A percentile compares a stretch with the other conserved stretches of the same genome.
Evolutionary conservation across 768 basidiomycete genomes (phyloP).

Genomic region (Kwoniella sp.): DNA sequence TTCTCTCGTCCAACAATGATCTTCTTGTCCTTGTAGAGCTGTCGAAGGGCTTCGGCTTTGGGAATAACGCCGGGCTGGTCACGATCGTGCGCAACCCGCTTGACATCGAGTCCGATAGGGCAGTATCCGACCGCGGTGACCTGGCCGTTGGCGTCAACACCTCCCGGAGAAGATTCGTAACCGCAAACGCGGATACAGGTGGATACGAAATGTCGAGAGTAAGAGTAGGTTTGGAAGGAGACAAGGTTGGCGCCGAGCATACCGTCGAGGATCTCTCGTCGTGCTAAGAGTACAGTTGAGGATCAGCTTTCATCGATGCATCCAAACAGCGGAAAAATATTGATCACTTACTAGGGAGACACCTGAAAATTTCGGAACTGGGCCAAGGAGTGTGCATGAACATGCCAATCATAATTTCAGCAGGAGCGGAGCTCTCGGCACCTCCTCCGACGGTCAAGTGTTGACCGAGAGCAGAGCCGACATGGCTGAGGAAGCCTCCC

Average conservation of each 20-base stretch:
- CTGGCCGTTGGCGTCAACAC: conserved; percentile 86
- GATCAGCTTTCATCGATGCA: too few species aligned
- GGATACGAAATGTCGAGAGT: conserved; percentile 90
- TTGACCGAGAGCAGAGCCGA: conserved; percentile 41
- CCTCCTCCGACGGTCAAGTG: conserved; percentile 24
- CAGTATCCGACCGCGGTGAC: conserved; percentile 82
- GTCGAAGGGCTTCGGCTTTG: conserved; percentile 80
- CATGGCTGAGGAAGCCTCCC: conserved; percentile 44
- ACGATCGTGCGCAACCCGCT: conserved; percentile 79
- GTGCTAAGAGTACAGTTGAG: conserved; percentile 58
- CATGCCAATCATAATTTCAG: conserved; percentile 73
- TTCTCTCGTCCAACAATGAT: conserved; percentile 98
- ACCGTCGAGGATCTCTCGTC: conserved; percentile 92
- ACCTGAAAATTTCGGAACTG: conserved; percentile 91
- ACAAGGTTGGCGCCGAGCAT: conserved; percentile 97
- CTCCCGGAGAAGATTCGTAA: conserved; percentile 71
- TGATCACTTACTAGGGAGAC: conserved; percentile 82
- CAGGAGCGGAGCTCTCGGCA: conserved; percentile 58
- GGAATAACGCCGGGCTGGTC: conserved; percentile 79
- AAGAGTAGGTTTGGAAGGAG: conserved; percentile 94
- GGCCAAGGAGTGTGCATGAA: conserved; percentile 99
- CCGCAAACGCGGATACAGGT: conserved; percentile 96
- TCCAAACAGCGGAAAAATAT: too few species aligned
- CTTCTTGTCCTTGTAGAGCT: conserved; percentile 93
- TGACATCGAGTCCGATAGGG: conserved; percentile 93